A percentile compares a stretch with the other conserved stretches of the same genome.
Conservation (phyloP, 192 early-diverging fungal genomes). For the Umbelopsis isabellina region DNA sequence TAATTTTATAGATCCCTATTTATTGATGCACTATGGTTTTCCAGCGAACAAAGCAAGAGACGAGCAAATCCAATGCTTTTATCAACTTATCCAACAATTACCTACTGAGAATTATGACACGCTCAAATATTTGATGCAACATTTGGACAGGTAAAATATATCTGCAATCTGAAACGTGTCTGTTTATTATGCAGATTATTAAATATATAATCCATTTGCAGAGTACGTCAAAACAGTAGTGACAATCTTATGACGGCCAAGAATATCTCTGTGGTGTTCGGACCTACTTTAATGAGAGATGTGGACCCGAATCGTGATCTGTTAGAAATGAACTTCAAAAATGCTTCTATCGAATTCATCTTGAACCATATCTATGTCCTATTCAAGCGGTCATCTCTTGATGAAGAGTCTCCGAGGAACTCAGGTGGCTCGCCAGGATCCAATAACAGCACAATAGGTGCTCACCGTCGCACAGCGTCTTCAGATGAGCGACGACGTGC, state of each 20-base stretch:
- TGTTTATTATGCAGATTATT: neutral
- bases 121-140: conserved; percentile 63
- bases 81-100: conserved; percentile 48
- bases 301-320: conserved; percentile 62
- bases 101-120: conserved; percentile 65
- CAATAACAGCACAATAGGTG: neutral
- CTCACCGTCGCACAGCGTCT: conserved; percentile 1
- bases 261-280: conserved; percentile 94
- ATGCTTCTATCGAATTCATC: conserved; percentile 69
- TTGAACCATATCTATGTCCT: conserved; percentile 56
- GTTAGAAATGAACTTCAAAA: conserved; percentile 73
- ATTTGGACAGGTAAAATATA: conserved; percentile 54
- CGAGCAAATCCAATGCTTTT: conserved; percentile 46
- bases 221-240: conserved; percentile 62
- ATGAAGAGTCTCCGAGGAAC: neutral
- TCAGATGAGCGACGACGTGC: conserved; percentile 10
- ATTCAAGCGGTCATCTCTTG: conserved; percentile 24
- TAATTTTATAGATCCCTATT: neutral
- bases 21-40: conserved; percentile 12
- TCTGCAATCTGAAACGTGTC: neutral
- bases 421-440: neutral
- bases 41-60: conserved; percentile 23
- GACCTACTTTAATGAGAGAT: conserved; percentile 78
- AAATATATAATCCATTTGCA: neutral
- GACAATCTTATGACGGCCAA: conserved; percentile 90